These are phyloP conservation scores for Cylindrotheca closterium DNA, from an alignment of 108 stramenopile genomes.

Conservation along the genomic window DNA sequence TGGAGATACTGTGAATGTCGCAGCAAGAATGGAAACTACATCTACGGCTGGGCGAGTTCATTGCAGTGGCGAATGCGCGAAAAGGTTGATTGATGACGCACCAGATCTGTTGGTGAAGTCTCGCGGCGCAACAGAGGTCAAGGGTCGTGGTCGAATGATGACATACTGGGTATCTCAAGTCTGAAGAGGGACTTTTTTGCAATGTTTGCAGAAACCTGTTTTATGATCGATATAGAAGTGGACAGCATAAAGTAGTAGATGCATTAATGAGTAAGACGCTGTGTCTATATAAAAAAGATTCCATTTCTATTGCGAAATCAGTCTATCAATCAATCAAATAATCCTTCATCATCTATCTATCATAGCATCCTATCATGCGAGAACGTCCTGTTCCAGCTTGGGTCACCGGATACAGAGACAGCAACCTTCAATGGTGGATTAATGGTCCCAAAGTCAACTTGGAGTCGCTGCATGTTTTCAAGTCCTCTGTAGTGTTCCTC, in stretches of 20 bases:
- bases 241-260: too few species aligned
- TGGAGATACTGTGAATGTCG: background rate
- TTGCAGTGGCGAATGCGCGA: conserved; percentile 28
- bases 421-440: conserved; percentile 25
- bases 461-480: conserved; percentile 22
- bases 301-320: too few species aligned
- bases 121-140: conserved; percentile 27
- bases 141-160: conserved; percentile 39
- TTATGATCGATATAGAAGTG: too few species aligned
- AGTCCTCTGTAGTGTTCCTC: conserved; percentile 11
- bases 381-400: background rate
- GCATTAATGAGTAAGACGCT: too few species aligned
- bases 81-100: conserved; percentile 1
- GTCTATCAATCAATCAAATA: too few species aligned
- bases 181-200: too few species aligned
- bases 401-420: background rate
- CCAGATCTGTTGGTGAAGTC: conserved; percentile 6
- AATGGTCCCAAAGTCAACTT: conserved; percentile 24
- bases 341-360: too few species aligned
- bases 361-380: too few species aligned
- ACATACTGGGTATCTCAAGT: conserved; percentile 27
- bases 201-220: too few species aligned
- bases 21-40: conserved; percentile 49
- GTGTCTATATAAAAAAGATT: too few species aligned
- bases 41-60: conserved; percentile 36